Base-by-base conservation (phyloP, 305 asterid genomes). In the Salvia sclarea region DNA sequence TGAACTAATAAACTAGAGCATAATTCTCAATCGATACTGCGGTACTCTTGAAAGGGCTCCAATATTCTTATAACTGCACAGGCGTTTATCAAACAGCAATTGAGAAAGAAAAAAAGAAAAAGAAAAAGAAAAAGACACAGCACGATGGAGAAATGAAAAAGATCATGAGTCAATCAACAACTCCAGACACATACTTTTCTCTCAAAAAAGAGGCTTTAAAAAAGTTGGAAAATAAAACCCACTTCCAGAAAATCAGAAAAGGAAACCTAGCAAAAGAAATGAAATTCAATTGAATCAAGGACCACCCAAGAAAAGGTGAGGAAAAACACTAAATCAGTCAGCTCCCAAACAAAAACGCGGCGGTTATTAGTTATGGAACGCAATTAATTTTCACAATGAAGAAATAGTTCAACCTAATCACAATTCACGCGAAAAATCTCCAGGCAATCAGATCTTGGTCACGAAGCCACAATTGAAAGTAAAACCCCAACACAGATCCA, bases 141-240 rank as follows among this genome's bases (percentile, higher is more conserved):
- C 63, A 68, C 31, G 78, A 68, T 38, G 71, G 61, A 49, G 45
- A 38, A 45, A 64, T 21, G 28, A 33, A 40, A 69, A 57, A 73
- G 76, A 71, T 70, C 12, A 66, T 64, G 50, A 70, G 81, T 73
- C 79, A 80, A 77, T 61, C 76, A 77, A 67, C 82, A 74, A 77
- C 62, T 72, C 66, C 69, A 72, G 13, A 68, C 59, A 22, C 21
- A 61, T 17, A 52, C 75, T 70, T 73, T 73, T 45, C n/a, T 55
- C 70, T 44, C 48, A 38, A 49, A 78, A 37, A 78, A 76, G 78
- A 49, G 67, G 53, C 71, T 80, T 76, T 76, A 49, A 25, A 52
- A 68, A 52, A 59, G 75, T 59, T 17, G 61, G 63, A 48, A 55
- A 59, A 30, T 12, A 35, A 69, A 76, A 58, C 53, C 69, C 69